These are phyloP conservation scores for Malus sieversii DNA, from an alignment of 306 rosid species.

Conservation along the genomic window DNA sequence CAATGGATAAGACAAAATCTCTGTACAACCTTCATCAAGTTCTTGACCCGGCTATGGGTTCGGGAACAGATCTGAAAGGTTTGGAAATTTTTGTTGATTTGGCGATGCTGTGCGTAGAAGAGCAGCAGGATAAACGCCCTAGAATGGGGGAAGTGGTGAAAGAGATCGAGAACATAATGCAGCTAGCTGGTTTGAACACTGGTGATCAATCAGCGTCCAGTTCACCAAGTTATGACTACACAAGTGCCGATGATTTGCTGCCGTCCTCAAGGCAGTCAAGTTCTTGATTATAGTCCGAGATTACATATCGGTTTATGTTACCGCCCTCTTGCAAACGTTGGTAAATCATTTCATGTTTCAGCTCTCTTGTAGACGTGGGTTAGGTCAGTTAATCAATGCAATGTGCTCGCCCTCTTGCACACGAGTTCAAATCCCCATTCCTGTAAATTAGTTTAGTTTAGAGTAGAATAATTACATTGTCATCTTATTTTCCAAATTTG, in stretches of 20 bases:
- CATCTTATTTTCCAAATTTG: too few relatives aligned
- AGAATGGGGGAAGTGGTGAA: constrained; percentile 66
- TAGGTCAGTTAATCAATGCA: too few relatives aligned
- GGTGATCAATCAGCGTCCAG: constrained; percentile 41
- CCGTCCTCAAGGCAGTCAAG: constrained; percentile 31
- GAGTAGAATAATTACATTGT: too few relatives aligned
- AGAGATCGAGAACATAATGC: constrained; percentile 55
- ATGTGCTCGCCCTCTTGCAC: too few relatives aligned
- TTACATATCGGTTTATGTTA: too few relatives aligned
- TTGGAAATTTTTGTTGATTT: constrained; percentile 48
- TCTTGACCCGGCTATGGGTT: constrained; percentile 39
- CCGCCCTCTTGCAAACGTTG: too few relatives aligned
- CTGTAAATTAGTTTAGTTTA: too few relatives aligned
- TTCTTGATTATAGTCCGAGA: constrained; percentile 1
- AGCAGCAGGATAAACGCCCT: constrained; percentile 51
- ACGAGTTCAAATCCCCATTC: too few relatives aligned
- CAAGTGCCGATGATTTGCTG: background rate
- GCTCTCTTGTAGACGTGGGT: too few relatives aligned
- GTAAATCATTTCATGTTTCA: too few relatives aligned
- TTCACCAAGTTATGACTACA: constrained; percentile 33
- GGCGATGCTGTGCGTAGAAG: constrained; percentile 62
- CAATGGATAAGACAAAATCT: constrained; percentile 48
- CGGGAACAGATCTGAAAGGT: constrained; percentile 31
- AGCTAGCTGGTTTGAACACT: constrained; percentile 43
- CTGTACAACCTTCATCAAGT: constrained; percentile 29